Evolutionary conservation across 169 alveolate species (phyloP).

Genomic region (Hammondia hammondi): DNA sequence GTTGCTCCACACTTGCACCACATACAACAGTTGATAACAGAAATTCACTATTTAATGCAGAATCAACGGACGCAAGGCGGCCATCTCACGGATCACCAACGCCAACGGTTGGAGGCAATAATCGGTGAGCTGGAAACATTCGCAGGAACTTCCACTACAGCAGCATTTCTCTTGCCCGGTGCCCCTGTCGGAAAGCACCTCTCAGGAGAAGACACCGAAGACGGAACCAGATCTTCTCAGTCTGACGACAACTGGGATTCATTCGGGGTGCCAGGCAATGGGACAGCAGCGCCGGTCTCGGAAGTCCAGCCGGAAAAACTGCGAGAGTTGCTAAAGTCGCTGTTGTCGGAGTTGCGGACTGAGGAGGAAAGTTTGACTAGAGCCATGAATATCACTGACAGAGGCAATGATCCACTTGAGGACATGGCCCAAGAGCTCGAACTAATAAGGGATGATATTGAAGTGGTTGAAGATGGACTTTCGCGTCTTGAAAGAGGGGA

Average conservation of each 20-base stretch:
- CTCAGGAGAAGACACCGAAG: not conserved
- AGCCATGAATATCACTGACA: not conserved
- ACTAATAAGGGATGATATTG: not conserved
- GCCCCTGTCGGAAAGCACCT: not conserved
- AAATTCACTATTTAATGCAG: not conserved
- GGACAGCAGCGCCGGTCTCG: not conserved
- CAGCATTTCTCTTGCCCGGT: not conserved
- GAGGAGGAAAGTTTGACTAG: not conserved
- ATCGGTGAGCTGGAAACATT: not conserved
- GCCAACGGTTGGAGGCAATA: not conserved
- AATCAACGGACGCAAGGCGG: not conserved
- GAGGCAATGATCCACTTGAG: not conserved
- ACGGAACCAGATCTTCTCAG: not conserved
- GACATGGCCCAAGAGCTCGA: not conserved
- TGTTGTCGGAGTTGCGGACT: not conserved
- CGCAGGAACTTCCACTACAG: not conserved
- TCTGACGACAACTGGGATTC: not conserved
- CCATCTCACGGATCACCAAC: not conserved
- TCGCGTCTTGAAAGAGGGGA: not conserved
- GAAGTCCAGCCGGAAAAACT: not conserved
- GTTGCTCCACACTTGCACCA: not conserved
- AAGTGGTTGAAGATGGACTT: not conserved
- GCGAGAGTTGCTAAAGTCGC: not conserved
- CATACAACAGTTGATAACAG: not conserved
- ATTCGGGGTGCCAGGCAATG: not conserved